phyloP scores from a whole-genome alignment of 1,284 basidiomycete genomes.

The Amylostereum chailletii region DNA sequence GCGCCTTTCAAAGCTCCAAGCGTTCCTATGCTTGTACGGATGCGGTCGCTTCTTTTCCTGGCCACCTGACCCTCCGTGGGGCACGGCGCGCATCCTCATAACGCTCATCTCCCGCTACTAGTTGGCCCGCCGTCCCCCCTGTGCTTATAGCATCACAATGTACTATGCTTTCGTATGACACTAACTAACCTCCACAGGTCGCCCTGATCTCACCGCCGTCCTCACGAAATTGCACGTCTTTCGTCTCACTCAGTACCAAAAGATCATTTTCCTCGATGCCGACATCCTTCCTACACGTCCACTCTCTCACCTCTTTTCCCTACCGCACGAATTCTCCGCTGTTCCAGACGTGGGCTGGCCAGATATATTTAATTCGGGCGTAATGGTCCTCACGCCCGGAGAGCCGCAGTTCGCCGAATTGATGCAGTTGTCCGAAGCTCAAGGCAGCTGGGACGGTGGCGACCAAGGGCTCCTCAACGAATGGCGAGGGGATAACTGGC shows the following conservation, averaged over 20 bases:
- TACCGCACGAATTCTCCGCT: constrained; percentile 76
- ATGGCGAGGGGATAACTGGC: constrained; percentile 83
- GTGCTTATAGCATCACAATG: too few relatives aligned
- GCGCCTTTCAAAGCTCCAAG: background rate
- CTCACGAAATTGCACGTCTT: constrained; percentile 96
- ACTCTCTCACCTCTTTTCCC: constrained; percentile 79
- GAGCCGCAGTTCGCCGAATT: constrained; percentile 77
- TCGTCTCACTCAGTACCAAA: constrained; percentile 80
- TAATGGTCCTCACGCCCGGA: constrained; percentile 81
- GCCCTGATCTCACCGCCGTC: constrained; percentile 85
- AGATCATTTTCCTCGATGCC: constrained; percentile 92
- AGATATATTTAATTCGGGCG: constrained; percentile 96
- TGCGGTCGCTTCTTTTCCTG: too few relatives aligned
- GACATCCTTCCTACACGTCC: constrained; percentile 88
- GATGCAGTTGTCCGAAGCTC: constrained; percentile 55
- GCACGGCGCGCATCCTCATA: background rate
- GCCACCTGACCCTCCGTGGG: background rate
- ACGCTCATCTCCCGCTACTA: too few relatives aligned
- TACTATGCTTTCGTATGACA: background rate
- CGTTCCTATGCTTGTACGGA: too few relatives aligned
- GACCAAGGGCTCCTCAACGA: constrained; percentile 96
- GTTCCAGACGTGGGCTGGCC: constrained; percentile 97
- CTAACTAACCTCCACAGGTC: constrained; percentile 45
- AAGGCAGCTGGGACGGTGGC: constrained; percentile 93
- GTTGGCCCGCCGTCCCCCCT: too few relatives aligned